Evolutionary conservation across 176 grass and related monocot species (phyloP).

Genomic region (Bonia amplexicaulis): DNA sequence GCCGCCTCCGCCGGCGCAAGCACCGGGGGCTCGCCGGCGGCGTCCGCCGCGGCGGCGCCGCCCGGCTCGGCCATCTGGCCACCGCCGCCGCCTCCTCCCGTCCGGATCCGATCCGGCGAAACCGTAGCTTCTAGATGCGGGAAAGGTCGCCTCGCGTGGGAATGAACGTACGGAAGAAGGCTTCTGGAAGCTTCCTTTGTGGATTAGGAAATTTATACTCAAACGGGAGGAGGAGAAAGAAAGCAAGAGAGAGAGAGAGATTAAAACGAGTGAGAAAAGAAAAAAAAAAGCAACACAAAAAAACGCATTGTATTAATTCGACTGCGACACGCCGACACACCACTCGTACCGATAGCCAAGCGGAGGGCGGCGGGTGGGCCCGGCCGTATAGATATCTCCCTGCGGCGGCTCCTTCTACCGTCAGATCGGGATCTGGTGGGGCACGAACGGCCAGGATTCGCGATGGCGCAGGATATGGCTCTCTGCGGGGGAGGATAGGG

Average conservation of each 20-base stretch:
- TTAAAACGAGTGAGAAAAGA: not conserved
- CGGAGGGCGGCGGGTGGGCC: not conserved
- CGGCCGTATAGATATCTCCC: not conserved
- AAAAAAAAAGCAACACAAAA: not conserved
- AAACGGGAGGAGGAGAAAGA: slow-evolving; percentile 25
- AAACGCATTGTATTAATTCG: slow-evolving; percentile 5
- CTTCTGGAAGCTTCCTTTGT: slow-evolving; percentile 66
- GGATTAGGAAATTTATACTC: slow-evolving; percentile 46
- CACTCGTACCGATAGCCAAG: slow-evolving; percentile 27
- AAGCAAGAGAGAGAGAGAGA: not conserved
- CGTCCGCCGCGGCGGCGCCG: not conserved
- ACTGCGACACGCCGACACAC: slow-evolving; percentile 42
- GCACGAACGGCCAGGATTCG: not conserved
- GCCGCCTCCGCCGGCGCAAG: slow-evolving; percentile 6
- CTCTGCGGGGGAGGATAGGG: not conserved
- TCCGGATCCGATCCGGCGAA: slow-evolving; percentile 31
- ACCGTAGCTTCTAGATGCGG: slow-evolving; percentile 28
- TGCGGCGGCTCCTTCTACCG: not conserved
- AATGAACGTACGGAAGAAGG: slow-evolving; percentile 41
- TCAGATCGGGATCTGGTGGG: slow-evolving; percentile 15
- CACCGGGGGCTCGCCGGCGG: not conserved
- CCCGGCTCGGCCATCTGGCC: slow-evolving; percentile 43
- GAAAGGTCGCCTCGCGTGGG: not conserved
- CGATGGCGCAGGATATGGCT: not conserved
- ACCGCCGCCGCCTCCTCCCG: not conserved